phyloP scores from a whole-genome alignment of 495 filamentous ascomycete species.

The Patellaria atrata region DNA sequence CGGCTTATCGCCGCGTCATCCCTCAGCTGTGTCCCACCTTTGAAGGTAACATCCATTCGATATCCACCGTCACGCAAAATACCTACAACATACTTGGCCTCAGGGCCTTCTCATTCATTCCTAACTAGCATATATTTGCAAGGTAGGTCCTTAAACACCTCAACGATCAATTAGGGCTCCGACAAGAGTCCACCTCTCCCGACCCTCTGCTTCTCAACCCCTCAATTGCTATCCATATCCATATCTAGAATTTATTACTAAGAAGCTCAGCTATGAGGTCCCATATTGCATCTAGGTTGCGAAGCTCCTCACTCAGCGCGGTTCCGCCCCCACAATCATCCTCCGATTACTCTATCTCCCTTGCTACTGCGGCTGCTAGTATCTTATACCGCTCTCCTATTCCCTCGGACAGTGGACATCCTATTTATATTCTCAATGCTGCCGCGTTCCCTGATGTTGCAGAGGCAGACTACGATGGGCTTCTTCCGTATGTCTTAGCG shows the following conservation, averaged over 20 bases:
- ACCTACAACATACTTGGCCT: too few species aligned
- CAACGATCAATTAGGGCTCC: too few species aligned
- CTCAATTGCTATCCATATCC: too few species aligned
- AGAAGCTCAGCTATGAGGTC: conserved; percentile 8
- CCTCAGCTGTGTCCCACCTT: too few species aligned
- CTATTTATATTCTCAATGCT: conserved; percentile 39
- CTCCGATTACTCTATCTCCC: conserved; percentile 27
- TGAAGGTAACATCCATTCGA: too few species aligned
- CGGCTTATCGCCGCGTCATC: too few species aligned
- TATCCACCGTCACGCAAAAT: too few species aligned
- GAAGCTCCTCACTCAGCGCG: conserved; percentile 18
- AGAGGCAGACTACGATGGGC: conserved; percentile 36
- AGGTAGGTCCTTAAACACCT: too few species aligned
- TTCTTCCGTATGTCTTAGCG: conserved; percentile 43
- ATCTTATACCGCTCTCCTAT: conserved; percentile 40
- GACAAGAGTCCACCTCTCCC: too few species aligned
- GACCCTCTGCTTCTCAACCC: too few species aligned
- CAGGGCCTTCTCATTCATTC: too few species aligned
- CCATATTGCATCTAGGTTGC: conserved; percentile 13
- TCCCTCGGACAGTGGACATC: conserved; percentile 30
- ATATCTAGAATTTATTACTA: neutral
- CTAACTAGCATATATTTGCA: too few species aligned
- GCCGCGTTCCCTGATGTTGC: conserved; percentile 40
- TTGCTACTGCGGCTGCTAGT: conserved; percentile 28
- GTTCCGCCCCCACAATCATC: conserved; percentile 23